These are phyloP conservation scores for Fusarium beomiforme DNA, from an alignment of 2,329 filamentous ascomycete species.

Conservation along the genomic window DNA sequence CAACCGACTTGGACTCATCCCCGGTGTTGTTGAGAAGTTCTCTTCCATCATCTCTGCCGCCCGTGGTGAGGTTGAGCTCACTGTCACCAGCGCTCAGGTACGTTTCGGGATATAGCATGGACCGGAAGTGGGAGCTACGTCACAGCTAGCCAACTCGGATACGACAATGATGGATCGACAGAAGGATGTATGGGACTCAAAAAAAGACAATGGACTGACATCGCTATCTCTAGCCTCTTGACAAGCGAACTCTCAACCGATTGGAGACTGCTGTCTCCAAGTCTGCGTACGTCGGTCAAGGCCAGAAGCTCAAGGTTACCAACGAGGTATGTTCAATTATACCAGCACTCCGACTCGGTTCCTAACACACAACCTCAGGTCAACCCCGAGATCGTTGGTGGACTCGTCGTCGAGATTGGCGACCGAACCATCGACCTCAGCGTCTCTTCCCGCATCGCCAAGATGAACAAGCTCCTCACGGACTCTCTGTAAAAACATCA, in stretches of 20 bases:
- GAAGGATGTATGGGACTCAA: neutral
- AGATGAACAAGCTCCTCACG: slow-evolving; percentile 99
- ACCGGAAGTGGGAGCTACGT: slow-evolving; percentile 18
- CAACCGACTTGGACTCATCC: slow-evolving; percentile 88
- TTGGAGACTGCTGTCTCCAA: slow-evolving; percentile 90
- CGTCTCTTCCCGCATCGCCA: slow-evolving; percentile 92
- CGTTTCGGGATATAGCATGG: slow-evolving; percentile 42
- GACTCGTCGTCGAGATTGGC: slow-evolving; percentile 94
- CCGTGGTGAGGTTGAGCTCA: slow-evolving; percentile 92
- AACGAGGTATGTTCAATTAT: slow-evolving; percentile 72
- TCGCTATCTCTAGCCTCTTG: slow-evolving; percentile 71
- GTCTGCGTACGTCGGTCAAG: slow-evolving; percentile 85
- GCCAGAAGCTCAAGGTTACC: slow-evolving; percentile 98
- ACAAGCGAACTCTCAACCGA: slow-evolving; percentile 84
- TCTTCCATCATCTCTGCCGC: slow-evolving; percentile 85
- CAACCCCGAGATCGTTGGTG: slow-evolving; percentile 93
- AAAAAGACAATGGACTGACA: slow-evolving; percentile 31
- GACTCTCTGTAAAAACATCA: slow-evolving; percentile 85
- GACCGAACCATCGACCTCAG: slow-evolving; percentile 98
- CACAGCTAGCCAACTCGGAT: neutral
- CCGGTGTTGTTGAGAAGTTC: slow-evolving; percentile 89
- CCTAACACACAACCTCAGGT: slow-evolving; percentile 63
- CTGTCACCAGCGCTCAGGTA: slow-evolving; percentile 90
- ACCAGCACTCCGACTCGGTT: neutral
- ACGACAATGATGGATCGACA: slow-evolving; percentile 8